Evolutionary conservation across 1,284 basidiomycete genomes (phyloP), one percentile per base, ranked within the genome.

Genomic region (Anthracocystis walkeri): DNA sequence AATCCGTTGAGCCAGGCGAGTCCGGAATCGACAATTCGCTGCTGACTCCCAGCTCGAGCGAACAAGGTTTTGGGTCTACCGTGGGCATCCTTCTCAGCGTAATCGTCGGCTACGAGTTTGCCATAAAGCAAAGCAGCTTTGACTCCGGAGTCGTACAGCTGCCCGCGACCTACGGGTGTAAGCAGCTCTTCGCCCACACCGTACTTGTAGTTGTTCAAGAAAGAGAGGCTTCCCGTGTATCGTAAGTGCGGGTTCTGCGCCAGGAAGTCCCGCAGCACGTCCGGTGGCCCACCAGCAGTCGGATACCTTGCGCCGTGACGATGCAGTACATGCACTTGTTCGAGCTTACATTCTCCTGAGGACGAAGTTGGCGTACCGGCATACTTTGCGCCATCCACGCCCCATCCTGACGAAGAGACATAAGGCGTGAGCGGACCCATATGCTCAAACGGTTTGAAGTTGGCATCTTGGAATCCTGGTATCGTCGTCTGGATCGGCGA

Each of bases 361-460:
- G 56, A 25, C 8, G 59, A 10, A 4, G 25, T 46, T 2, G 79
- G 79, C 8, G 79, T 78, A 31, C 75, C 76, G 11, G 69, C 65
- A 55, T 80, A 80, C 48, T 62, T 75, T 20, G 72, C 65, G 31
- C 82, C 76, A 54, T 84, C 82, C 11, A 82, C 51, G 5, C 77
- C 78, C 61, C 78, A 82, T 4, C 75, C 80, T 14, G 69, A 67
- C 12, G 80, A 77, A 0, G 83, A 78, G 14, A 65, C 35, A 60
- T 85, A 85, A 1, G 83, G 83, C 1, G 82, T 78, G 8, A 84
- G 62, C 10, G 81, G 80, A 18, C 83, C 83, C 83, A 85, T 85
- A 48, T 83, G 82, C 38, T 79, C 64, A 57, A 84, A 84, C 2
- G 81, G 76, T 23, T 78, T 70, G 56, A 82, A 82, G 48, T 60